Evolutionary conservation across 1,284 basidiomycete species (phyloP).

Genomic region (Sanghuangporus sanghuang): DNA sequence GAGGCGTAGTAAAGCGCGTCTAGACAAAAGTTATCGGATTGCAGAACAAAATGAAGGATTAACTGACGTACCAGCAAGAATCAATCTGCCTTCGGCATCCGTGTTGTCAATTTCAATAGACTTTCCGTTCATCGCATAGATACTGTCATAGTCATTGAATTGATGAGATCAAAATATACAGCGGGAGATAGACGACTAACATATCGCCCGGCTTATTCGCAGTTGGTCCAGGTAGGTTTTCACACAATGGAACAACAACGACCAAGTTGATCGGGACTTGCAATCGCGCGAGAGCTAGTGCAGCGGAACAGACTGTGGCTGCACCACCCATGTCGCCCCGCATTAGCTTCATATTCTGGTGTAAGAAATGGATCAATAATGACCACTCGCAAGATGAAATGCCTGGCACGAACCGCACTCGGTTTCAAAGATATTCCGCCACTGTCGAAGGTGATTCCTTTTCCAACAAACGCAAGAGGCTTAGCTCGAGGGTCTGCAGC

Average conservation of each 20-base stretch:
- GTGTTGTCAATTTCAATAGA: conserved; percentile 88
- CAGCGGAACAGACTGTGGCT: conserved; percentile 69
- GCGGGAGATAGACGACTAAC: conserved; percentile 33
- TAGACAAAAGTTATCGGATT: conserved; percentile 17
- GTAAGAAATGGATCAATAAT: neutral
- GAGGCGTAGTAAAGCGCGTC: conserved; percentile 43
- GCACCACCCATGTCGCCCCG: conserved; percentile 86
- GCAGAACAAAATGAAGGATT: conserved; percentile 22
- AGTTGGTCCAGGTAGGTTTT: conserved; percentile 83
- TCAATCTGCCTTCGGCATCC: conserved; percentile 81
- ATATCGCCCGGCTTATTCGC: conserved; percentile 88
- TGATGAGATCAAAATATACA: neutral
- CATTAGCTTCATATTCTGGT: conserved; percentile 74
- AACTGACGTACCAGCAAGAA: conserved; percentile 53
- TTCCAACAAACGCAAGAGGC: conserved; percentile 80
- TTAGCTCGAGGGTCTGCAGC: conserved; percentile 45
- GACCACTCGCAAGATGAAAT: neutral
- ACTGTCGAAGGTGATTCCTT: conserved; percentile 85
- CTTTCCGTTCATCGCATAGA: conserved; percentile 88
- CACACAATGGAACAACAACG: conserved; percentile 69
- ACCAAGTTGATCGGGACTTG: conserved; percentile 79
- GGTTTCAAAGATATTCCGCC: conserved; percentile 90
- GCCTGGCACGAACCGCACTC: conserved; percentile 47
- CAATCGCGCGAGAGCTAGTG: conserved; percentile 77
- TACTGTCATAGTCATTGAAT: conserved; percentile 34